Base-by-base conservation (phyloP, 164 flowering plant species). In the Cinnamomum chago region DNA sequence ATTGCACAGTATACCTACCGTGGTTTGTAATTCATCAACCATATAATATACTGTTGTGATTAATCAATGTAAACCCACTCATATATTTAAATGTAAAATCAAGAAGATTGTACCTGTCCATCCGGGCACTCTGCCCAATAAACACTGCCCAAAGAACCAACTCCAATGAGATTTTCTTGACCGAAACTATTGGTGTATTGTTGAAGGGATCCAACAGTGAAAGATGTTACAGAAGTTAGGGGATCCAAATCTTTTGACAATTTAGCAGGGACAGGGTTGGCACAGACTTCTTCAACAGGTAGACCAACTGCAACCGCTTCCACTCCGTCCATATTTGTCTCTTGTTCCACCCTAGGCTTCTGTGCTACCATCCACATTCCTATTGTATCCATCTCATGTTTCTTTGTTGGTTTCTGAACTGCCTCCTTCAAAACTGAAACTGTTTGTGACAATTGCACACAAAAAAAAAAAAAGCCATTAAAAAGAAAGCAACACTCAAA, bases 121-220 rank as follows among this genome's bases (percentile, higher is more conserved):
- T 84, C 83, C 65, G 96, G 93, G 73, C 90, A 91, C 81, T 87
- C 88, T 71, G 94, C 97, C 77, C 79, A 82, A 68, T 93, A 93
- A 71, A 90, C 93, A 69, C 86, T 88, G 22, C 97, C 98, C 78
- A 95, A 74, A 77, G 76, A 79, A 74, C 98, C 97, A 71, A 78
- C 79, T 68, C 98, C 99, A 76, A 93, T 76, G 67, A 86, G 86
- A 84, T 90, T 89, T 70, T 85, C 94, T 80, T 85, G 88, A 73
- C 93, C 83, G 82, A 95, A 93, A 80, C 93, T 92, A 67, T 88
- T 81, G 52, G 97, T 93, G 75, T 78, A 89, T 76, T 93, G 89
- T 79, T 95, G 99, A 79, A 93, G 95, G 15, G 86, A 79, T 52
- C 93, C 94, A 78, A 92, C 73, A 50, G 90, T 86, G 79, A 87